These are phyloP conservation scores for Diacronema lutheri DNA, from an alignment of 78 protist species.

Conservation along the genomic window DNA sequence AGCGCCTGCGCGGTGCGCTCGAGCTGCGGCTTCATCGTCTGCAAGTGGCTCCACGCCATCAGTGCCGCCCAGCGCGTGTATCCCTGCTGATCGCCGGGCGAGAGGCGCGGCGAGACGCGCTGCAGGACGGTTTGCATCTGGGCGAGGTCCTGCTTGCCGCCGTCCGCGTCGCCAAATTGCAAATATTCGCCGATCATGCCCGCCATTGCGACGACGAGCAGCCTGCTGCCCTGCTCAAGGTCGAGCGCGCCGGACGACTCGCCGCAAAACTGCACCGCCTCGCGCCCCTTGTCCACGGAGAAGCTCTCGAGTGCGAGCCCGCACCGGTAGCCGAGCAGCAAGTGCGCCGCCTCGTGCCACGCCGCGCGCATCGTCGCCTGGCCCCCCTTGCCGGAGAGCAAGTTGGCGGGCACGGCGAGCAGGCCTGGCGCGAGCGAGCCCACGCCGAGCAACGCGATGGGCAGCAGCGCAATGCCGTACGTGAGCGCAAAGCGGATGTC, in stretches of 20 bases:
- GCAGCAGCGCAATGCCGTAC: background rate
- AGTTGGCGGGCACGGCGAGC: background rate
- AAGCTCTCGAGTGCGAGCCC: background rate
- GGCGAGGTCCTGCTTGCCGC: background rate
- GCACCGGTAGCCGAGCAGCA: background rate
- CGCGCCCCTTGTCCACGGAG: background rate
- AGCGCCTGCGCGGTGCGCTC: too few relatives aligned
- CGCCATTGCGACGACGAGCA: background rate
- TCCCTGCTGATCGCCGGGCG: background rate
- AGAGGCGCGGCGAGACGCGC: background rate
- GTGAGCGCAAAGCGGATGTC: background rate
- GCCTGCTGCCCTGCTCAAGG: too few relatives aligned
- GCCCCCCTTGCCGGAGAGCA: background rate
- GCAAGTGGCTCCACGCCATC: background rate
- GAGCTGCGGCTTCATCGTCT: too few relatives aligned
- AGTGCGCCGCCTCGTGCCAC: background rate
- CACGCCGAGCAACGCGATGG: background rate
- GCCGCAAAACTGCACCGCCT: background rate
- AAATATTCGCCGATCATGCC: background rate
- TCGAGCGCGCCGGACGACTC: background rate
- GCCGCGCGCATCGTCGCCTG: background rate
- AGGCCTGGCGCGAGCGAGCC: background rate
- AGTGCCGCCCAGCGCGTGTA: constrained; percentile 7
- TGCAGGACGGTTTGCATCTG: background rate
- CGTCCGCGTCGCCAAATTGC: background rate